phyloP scores from a whole-genome alignment of 257 asterid species.

The Agastache rugosa region DNA sequence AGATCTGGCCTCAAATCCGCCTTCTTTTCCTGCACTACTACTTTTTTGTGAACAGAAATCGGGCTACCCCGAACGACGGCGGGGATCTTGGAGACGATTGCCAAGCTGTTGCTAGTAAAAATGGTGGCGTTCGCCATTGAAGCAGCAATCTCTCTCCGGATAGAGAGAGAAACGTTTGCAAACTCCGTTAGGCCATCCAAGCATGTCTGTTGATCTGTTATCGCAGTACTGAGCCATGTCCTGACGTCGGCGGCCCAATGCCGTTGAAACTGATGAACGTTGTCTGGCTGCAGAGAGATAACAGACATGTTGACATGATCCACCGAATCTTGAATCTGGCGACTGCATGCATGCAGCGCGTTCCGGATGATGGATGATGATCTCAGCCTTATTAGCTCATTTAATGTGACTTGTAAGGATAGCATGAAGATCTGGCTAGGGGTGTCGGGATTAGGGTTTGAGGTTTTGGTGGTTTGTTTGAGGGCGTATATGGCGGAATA shows the following conservation, averaged over 20 bases:
- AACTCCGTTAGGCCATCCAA: slow-evolving; percentile 36
- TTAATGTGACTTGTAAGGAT: slow-evolving; percentile 37
- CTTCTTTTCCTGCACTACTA: slow-evolving; percentile 13
- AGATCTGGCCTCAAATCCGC: slow-evolving; percentile 27
- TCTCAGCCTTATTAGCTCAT: slow-evolving; percentile 29
- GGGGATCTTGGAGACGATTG: slow-evolving; percentile 39
- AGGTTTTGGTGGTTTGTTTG: slow-evolving; percentile 24
- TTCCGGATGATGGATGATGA: slow-evolving; percentile 31
- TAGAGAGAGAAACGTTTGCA: slow-evolving; percentile 6
- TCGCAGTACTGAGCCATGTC: slow-evolving; percentile 47
- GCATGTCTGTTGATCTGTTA: slow-evolving; percentile 44
- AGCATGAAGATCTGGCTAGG: slow-evolving; percentile 34
- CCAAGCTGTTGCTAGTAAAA: slow-evolving; percentile 44
- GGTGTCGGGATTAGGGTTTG: not conserved
- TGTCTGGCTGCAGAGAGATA: not conserved
- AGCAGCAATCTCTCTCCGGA: slow-evolving; percentile 9
- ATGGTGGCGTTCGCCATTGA: slow-evolving; percentile 32
- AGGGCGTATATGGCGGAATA: slow-evolving; percentile 42
- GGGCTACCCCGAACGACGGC: not conserved
- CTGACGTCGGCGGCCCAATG: slow-evolving; percentile 27
- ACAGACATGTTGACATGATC: slow-evolving; percentile 39
- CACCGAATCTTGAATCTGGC: slow-evolving; percentile 35
- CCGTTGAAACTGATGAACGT: not conserved
- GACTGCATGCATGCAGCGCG: slow-evolving; percentile 27
- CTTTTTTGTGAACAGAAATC: slow-evolving; percentile 19